phyloP scores from a whole-genome alignment of 1,284 basidiomycete genomes.

The Rhodotorula sp. region DNA sequence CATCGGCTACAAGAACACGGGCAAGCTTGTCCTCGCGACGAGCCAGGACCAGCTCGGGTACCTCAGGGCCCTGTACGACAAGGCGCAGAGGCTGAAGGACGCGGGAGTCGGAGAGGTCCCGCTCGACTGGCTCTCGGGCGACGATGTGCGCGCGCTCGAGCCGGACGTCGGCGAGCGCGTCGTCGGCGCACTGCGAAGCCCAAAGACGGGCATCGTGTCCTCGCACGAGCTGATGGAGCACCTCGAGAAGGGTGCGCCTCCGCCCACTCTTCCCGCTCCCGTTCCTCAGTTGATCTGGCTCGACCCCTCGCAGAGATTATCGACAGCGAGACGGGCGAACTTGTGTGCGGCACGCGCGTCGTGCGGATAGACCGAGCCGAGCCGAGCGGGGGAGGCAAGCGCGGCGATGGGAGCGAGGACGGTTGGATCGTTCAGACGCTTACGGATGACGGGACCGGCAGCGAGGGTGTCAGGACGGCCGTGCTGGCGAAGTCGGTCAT shows the following conservation, averaged over 20 bases:
- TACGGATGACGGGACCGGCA: constrained; percentile 42
- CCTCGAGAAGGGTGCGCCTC: constrained; percentile 33
- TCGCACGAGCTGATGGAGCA: constrained; percentile 62
- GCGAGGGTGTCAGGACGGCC: constrained; percentile 59
- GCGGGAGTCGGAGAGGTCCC: constrained; percentile 57
- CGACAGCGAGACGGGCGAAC: constrained; percentile 68
- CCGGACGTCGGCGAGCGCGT: constrained; percentile 76
- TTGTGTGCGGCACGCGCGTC: constrained; percentile 79
- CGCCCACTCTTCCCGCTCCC: constrained; percentile 47
- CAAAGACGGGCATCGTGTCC: constrained; percentile 88
- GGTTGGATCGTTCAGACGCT: constrained; percentile 61
- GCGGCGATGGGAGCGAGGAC: constrained; percentile 44
- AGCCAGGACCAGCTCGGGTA: constrained; percentile 65
- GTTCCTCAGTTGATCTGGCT: constrained; percentile 67
- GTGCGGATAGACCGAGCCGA: constrained; percentile 77
- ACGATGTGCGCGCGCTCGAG: constrained; percentile 74
- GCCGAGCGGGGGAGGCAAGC: constrained; percentile 40
- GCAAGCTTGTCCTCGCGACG: constrained; percentile 83
- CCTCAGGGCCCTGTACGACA: constrained; percentile 67
- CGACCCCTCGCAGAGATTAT: constrained; percentile 60
- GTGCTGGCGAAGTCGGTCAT: constrained; percentile 83
- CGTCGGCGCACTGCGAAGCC: constrained; percentile 72
- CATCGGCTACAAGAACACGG: constrained; percentile 72
- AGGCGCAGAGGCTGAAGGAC: constrained; percentile 50
- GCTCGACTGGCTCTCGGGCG: constrained; percentile 67